Evolutionary conservation across 1,139 yeast genomes (phyloP).

Genomic region (Protomyces inouyei): DNA sequence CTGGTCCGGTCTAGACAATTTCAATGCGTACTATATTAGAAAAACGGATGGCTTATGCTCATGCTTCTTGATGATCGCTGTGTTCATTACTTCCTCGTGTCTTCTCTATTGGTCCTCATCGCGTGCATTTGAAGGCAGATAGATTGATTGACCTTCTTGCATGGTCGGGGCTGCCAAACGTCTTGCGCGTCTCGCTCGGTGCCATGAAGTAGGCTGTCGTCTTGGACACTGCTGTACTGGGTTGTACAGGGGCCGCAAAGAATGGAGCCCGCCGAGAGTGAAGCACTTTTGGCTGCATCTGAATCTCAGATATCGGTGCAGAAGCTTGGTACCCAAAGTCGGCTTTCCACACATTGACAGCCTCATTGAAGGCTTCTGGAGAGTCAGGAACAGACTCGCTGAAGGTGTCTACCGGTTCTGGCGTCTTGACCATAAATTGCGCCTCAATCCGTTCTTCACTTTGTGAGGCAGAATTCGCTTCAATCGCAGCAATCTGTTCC

Average conservation of each 20-base stretch:
- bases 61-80: not conserved
- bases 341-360: no score
- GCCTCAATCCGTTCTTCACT: not conserved
- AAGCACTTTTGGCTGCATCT: not conserved
- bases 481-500: not conserved
- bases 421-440: not conserved
- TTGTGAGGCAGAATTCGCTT: no score
- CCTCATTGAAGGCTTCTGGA: not conserved
- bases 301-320: not conserved
- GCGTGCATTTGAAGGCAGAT: not conserved
- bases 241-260: not conserved
- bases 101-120: not conserved
- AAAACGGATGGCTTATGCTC: not conserved
- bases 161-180: not conserved
- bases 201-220: not conserved
- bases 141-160: not conserved
- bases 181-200: not conserved
- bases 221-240: not conserved
- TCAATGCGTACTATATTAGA: no score
- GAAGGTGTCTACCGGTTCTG: not conserved
- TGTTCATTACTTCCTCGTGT: not conserved
- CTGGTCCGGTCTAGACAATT: not conserved
- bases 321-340: no score
- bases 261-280: not conserved
- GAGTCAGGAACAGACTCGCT: not conserved